Evolutionary conservation across 129 eudicot species (phyloP), one percentile per base, ranked within the genome.

Genomic region (Pittosporum tobira): DNA sequence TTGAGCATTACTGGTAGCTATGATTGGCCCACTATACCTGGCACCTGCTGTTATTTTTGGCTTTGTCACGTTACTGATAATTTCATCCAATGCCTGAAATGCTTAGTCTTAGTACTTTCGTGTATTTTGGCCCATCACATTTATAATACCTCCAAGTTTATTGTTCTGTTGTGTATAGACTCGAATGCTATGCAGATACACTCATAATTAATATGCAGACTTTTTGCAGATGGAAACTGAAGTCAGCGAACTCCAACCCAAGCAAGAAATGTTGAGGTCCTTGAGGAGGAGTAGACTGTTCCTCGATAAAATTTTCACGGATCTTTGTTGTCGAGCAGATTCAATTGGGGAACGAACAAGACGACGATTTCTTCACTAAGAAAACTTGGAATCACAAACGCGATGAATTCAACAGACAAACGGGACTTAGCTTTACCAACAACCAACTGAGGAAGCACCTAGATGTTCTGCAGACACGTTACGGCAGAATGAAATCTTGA

Each of bases 311-410:
- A 64, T 81, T 31, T 81, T 81, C 27, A 78, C 81, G 10, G 88
- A 81, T 68, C 77, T 81, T n/a, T 34, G 88, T 81, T 63, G 88
- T 77, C 49, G 68, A 70, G 46, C 88, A 81, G 64, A 77, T 77
- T 63, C 77, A 70, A 23, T 71, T 59, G 28, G 83, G 88, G 37
- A 77, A 74, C 68, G 83, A 43, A 62, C 77, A 20, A 81, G n/a
- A n/a, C n/a, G n/a, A 81, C 50, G 73, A 81, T 63, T 73, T 77
- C 23, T 81, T 81, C 21, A 80, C 77, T 71, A 81, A 81, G 83
- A 81, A 81, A 73, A 69, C 83, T n/a, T 81, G 88, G 88, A 77
- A 70, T 43, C 77, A 65, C 38, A 81, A 77, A 38, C 75, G 88
- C 0, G 77, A 73, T 46, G 82, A 73, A 70, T 81, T 81, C 51